Base-by-base conservation (phyloP, 257 asterid species). In the Plantago ovata region DNA sequence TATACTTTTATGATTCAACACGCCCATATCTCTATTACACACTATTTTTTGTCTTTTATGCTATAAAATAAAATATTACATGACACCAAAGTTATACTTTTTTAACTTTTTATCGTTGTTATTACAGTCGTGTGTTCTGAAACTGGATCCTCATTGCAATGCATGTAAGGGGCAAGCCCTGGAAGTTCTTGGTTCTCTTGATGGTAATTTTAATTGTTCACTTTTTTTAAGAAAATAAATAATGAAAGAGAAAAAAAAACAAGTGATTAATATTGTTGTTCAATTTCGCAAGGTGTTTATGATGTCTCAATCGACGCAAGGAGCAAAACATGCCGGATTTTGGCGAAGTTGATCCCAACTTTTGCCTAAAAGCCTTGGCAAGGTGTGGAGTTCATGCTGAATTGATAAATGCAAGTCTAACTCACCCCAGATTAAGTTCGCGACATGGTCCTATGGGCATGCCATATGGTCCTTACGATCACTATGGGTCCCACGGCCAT, bases 271-370 rank as follows among this genome's bases (percentile, higher is more conserved):
- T n/a, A n/a, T n/a, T n/a, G n/a, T n/a, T n/a, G n/a, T n/a, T n/a
- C n/a, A n/a, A n/a, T n/a, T n/a, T 49, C 36, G 55, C 52, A 23
- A 79, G 86, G 86, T 32, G 77, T 69, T 1, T 81, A 72, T 32
- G 73, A 74, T 12, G 60, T 81, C 0, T 45, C 60, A 0, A 53
- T 78, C 3, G 79, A 76, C 42, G 69, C 77, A 9, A 70, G 70
- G 16, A 23, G 48, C 23, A 68, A 62, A 40, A 63, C 47, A 10
- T 63, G 63, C 1, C 65, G 23, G 28, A 63, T 81, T 7, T 22
- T 32, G 4, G 83, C 8, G 79, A 78, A 58, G 88, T 73, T 10
- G 76, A 81, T 38, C 85, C 85, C 1, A 81, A 68, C 61, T 16
- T 32, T n/a, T 68, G 80, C 3, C 18, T 81, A 4, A 49, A 32